Evolutionary conservation across 2,329 filamentous ascomycete genomes (phyloP).

Genomic region (Helotiales sp.): DNA sequence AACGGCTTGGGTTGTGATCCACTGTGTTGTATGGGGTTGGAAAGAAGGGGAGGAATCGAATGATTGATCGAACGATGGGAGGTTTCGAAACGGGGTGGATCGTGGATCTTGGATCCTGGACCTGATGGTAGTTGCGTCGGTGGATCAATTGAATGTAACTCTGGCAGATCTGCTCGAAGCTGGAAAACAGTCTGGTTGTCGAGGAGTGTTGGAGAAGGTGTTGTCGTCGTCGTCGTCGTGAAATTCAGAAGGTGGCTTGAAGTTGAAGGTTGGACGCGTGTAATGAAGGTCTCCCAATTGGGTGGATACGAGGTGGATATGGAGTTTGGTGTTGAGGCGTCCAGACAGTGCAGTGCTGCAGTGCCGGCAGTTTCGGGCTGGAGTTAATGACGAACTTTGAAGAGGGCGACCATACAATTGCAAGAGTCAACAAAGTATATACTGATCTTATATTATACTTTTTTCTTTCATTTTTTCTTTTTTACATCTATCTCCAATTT

Average conservation of each 20-base stretch:
- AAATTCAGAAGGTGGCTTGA: background rate
- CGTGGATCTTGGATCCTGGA: conserved; percentile 11
- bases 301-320: conserved; percentile 1
- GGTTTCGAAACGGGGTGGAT: conserved; percentile 1
- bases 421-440: no score
- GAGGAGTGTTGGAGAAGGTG: background rate
- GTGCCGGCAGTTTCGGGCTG: background rate
- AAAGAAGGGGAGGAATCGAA: background rate
- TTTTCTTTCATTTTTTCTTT: no score
- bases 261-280: background rate
- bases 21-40: background rate
- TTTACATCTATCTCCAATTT: no score
- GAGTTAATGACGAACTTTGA: background rate
- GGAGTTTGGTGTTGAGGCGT: background rate
- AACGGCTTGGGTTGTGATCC: background rate
- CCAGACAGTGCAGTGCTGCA: no score
- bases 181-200: conserved; percentile 11
- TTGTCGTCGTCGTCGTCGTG: background rate
- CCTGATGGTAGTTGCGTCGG: background rate
- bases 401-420: no score
- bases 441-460: no score
- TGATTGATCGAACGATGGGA: conserved; percentile 5
- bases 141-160: background rate
- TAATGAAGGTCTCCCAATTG: conserved; percentile 8
- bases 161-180: background rate